Percentiles rank a stretch among this genome's conserved stretches.
Conservation (phyloP, 2,329 filamentous ascomycete species). For the Teratosphaeria zuluensis region DNA sequence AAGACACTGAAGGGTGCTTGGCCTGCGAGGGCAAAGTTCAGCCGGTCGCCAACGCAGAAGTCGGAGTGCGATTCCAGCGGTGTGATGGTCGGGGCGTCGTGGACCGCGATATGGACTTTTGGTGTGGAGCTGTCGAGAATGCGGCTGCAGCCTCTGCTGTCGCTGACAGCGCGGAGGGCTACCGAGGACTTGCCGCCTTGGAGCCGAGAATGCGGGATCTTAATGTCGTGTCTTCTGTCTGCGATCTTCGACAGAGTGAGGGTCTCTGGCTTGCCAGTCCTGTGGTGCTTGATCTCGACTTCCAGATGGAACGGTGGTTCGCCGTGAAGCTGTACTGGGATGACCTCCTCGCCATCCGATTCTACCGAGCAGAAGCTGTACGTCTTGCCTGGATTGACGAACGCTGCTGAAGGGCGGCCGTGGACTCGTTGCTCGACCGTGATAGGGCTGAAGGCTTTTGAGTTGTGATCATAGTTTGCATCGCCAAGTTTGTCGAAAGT, state of each 20-base stretch:
- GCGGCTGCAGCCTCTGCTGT: slow-evolving; percentile 75
- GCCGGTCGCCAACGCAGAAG: slow-evolving; percentile 91
- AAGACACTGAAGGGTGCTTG: slow-evolving; percentile 85
- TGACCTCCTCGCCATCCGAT: slow-evolving; percentile 65
- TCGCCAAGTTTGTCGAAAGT: slow-evolving; percentile 75
- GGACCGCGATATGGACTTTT: slow-evolving; percentile 81
- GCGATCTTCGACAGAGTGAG: slow-evolving; percentile 74
- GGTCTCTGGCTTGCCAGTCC: slow-evolving; percentile 66
- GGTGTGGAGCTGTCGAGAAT: slow-evolving; percentile 57
- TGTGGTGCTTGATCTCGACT: slow-evolving; percentile 86
- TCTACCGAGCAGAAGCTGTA: slow-evolving; percentile 94
- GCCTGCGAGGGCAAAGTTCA: slow-evolving; percentile 84
- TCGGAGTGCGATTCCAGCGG: slow-evolving; percentile 74
- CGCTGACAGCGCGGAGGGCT: slow-evolving; percentile 79
- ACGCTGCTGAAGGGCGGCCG: slow-evolving; percentile 69
- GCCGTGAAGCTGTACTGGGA: slow-evolving; percentile 77
- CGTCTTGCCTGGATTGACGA: slow-evolving; percentile 77
- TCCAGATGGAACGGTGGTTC: slow-evolving; percentile 82
- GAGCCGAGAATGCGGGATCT: slow-evolving; percentile 74
- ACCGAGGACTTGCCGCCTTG: slow-evolving; percentile 84
- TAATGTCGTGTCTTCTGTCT: slow-evolving; percentile 64
- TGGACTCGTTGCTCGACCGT: slow-evolving; percentile 75
- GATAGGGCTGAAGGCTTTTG: slow-evolving; percentile 54
- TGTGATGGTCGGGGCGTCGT: slow-evolving; percentile 84
- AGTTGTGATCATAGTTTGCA: slow-evolving; percentile 70